phyloP scores from a whole-genome alignment of 441 rosid genomes.

The Biscutella laevigata region DNA sequence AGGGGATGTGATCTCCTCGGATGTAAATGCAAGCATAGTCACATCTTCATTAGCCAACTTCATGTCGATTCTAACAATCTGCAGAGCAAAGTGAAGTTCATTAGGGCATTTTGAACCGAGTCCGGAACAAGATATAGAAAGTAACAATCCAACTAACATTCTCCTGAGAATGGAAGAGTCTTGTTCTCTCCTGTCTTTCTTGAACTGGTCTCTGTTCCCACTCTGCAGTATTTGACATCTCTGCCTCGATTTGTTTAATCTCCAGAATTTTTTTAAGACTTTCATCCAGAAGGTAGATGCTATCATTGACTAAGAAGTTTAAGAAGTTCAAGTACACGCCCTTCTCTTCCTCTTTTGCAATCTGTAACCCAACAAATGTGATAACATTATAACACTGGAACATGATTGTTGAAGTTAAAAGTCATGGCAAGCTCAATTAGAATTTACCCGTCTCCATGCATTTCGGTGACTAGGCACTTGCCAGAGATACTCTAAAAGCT shows the following conservation, averaged over 20 bases:
- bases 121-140: background rate
- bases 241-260: conserved; percentile 90
- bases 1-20: conserved; percentile 91
- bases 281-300: conserved; percentile 96
- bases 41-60: conserved; percentile 98
- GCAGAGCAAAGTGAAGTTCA: conserved; percentile 16
- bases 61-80: conserved; percentile 94
- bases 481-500: conserved; percentile 96
- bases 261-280: conserved; percentile 97
- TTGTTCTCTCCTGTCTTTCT: conserved; percentile 96
- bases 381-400: background rate
- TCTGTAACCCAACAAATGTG: conserved; percentile 40
- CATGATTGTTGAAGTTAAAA: conserved; percentile 2
- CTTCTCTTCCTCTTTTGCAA: conserved; percentile 98
- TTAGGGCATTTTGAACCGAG: background rate
- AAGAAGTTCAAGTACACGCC: conserved; percentile 96
- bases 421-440: conserved; percentile 6
- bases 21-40: conserved; percentile 83
- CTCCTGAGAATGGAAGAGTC: conserved; percentile 86
- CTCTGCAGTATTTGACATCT: conserved; percentile 81
- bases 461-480: conserved; percentile 97
- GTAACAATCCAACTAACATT: conserved; percentile 45
- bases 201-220: conserved; percentile 94
- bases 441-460: conserved; percentile 88
- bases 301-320: conserved; percentile 93